phyloP scores from a whole-genome alignment of 257 asterid species.

The Solanum tacnaense region DNA sequence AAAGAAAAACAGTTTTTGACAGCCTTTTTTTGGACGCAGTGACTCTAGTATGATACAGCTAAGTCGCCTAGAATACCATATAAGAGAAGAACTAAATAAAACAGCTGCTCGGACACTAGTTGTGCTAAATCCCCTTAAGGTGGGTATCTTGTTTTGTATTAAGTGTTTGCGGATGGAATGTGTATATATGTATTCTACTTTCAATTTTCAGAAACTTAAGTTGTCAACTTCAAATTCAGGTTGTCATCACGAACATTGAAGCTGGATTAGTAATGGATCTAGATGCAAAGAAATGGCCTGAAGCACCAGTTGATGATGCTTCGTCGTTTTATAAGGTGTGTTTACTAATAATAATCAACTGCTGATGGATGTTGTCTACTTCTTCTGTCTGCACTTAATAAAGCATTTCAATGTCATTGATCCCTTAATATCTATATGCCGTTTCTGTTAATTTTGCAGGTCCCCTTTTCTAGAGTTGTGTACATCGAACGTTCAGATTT shows the following conservation, averaged over 20 bases:
- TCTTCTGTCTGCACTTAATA: not conserved
- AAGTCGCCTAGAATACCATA: conserved; percentile 80
- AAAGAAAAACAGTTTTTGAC: not conserved
- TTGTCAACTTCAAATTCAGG: conserved; percentile 28
- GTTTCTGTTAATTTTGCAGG: conserved; percentile 26
- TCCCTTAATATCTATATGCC: not conserved
- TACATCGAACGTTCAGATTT: conserved; percentile 79
- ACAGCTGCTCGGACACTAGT: conserved; percentile 77
- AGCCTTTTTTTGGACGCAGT: conserved; percentile 34
- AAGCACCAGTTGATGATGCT: conserved; percentile 58
- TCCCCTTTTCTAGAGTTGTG: conserved; percentile 80
- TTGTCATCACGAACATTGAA: conserved; percentile 69
- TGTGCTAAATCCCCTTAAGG: conserved; percentile 86
- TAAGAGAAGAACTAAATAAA: conserved; percentile 85
- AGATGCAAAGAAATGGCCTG: conserved; percentile 96
- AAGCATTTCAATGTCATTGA: not conserved
- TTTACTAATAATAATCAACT: not conserved
- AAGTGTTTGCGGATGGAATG: not conserved
- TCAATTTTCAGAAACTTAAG: not conserved
- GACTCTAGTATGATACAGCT: conserved; percentile 69
- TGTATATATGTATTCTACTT: not conserved
- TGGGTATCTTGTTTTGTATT: conserved; percentile 5
- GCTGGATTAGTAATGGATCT: conserved; percentile 51
- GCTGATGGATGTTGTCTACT: not conserved
- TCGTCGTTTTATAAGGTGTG: conserved; percentile 66